Evolutionary conservation across 495 filamentous ascomycete species (phyloP).

Genomic region (Aspergillus hancockii): DNA sequence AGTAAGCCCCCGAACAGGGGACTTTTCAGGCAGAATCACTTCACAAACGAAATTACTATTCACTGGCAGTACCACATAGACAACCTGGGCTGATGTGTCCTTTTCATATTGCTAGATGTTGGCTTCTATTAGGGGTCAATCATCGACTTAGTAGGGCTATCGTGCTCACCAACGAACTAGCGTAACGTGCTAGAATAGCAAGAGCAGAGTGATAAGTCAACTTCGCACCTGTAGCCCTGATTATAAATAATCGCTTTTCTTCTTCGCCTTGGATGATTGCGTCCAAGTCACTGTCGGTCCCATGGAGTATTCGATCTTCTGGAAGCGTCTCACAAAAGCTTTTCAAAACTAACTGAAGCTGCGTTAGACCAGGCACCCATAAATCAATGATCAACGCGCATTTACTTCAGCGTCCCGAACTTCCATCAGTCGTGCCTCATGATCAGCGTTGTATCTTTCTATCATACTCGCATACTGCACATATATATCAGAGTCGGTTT

Average conservation of each 20-base stretch:
- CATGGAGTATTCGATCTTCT: conserved; percentile 69
- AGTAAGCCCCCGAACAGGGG: conserved; percentile 66
- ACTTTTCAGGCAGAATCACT: conserved; percentile 74
- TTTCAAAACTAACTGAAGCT: conserved; percentile 55
- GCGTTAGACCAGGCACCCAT: conserved; percentile 31
- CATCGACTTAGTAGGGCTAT: background rate
- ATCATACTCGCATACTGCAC: conserved; percentile 76
- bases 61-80: conserved; percentile 60
- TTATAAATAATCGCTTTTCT: conserved; percentile 56
- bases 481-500: background rate
- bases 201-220: conserved; percentile 77
- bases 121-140: conserved; percentile 12
- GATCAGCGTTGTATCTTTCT: conserved; percentile 63
- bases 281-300: conserved; percentile 59
- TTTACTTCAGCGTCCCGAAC: conserved; percentile 55
- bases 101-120: conserved; percentile 56
- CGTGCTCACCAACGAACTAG: conserved; percentile 52
- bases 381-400: conserved; percentile 6
- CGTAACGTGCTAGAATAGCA: conserved; percentile 64
- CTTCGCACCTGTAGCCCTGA: conserved; percentile 71
- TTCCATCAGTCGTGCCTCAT: conserved; percentile 56
- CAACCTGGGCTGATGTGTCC: conserved; percentile 54
- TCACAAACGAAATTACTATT: conserved; percentile 74
- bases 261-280: conserved; percentile 56
- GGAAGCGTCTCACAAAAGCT: conserved; percentile 76